Evolutionary conservation across 2,329 filamentous ascomycete genomes (phyloP), one percentile per base, ranked within the genome.

Genomic region (Cadophora malorum): DNA sequence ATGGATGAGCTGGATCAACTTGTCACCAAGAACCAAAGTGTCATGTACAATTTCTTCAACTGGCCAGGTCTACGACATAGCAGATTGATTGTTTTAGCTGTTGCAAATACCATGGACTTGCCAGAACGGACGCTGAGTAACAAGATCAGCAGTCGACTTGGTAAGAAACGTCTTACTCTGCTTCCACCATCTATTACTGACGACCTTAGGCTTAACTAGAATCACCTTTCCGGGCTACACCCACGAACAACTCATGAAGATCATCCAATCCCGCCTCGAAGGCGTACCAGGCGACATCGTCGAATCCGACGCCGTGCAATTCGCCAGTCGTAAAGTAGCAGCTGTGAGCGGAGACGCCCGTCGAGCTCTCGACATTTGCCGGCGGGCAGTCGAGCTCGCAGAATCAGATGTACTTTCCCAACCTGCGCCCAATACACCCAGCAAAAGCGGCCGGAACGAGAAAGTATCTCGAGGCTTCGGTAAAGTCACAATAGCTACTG

Each of bases 1-100:
- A 99, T 99, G 96, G 96, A 99, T 76, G 96, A 99, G 80, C 85
- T 99, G 59, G 96, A 99, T 78, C 96, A 99, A 80, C 87, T 99
- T 8, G 96, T 99, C 5, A 99, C 96, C 14, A 96, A 95, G 77
- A 98, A 97, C 76, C 96, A 99, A 79, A 95, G 93, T n/a, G 96
- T 99, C 80, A 99, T 99, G 96, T 99, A 99, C 82, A 99, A 99
- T 80, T 99, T 99, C 80, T 99, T 99, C 86, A 99, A 99, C 77
- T 99, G 96, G 96, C 96, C 96, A 4, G 92, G 93, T 12, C 84
- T 98, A 64, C 88, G 92, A 61, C 94, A 99, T 79, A 97, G 93
- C 64, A 89, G 94, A 60, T 85, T 99, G 55, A 97, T 99, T 78
- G 96, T 99, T 7, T 88, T 99, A 7, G 96, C 96, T 12, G 96